A percentile compares a stretch with the other conserved stretches of the same genome.
Evolutionary conservation across 768 basidiomycete species (phyloP).

Genomic region (Thelephora ganbajun): DNA sequence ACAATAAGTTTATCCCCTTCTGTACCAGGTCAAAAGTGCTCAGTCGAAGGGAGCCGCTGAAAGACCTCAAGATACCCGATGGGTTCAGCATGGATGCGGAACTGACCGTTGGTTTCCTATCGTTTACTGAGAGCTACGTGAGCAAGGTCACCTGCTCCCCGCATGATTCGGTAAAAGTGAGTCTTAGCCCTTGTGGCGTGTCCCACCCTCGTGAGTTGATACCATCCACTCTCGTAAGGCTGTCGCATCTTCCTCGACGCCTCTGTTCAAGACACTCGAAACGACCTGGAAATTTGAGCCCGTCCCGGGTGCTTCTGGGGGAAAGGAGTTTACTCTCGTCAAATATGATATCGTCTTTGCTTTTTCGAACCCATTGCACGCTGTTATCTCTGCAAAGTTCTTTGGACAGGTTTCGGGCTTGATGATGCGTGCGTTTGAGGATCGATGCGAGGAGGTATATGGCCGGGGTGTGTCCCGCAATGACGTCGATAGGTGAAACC

Average conservation of each 20-base stretch:
- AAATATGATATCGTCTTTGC: slow-evolving; percentile 76
- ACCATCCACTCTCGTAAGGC: slow-evolving; percentile 30
- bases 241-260: slow-evolving; percentile 52
- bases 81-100: slow-evolving; percentile 54
- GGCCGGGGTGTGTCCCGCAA: slow-evolving; percentile 19
- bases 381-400: slow-evolving; percentile 69
- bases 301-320: slow-evolving; percentile 25
- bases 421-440: slow-evolving; percentile 91
- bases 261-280: slow-evolving; percentile 57
- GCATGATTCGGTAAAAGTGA: slow-evolving; percentile 65
- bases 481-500: not conserved
- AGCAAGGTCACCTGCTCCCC: slow-evolving; percentile 76
- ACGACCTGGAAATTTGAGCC: slow-evolving; percentile 69
- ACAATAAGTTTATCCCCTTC: slow-evolving; percentile 80
- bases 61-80: slow-evolving; percentile 19
- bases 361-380: slow-evolving; percentile 79
- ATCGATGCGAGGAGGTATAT: slow-evolving; percentile 64
- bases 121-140: slow-evolving; percentile 77
- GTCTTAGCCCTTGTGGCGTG: slow-evolving; percentile 12
- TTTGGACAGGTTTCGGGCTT: slow-evolving; percentile 76
- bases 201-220: slow-evolving; percentile 3
- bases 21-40: slow-evolving; percentile 67
- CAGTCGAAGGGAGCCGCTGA: slow-evolving; percentile 12
- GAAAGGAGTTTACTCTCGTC: slow-evolving; percentile 49
- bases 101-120: slow-evolving; percentile 77